Conservation (phyloP, 345 rosid genomes). For the Pistacia integerrima region DNA sequence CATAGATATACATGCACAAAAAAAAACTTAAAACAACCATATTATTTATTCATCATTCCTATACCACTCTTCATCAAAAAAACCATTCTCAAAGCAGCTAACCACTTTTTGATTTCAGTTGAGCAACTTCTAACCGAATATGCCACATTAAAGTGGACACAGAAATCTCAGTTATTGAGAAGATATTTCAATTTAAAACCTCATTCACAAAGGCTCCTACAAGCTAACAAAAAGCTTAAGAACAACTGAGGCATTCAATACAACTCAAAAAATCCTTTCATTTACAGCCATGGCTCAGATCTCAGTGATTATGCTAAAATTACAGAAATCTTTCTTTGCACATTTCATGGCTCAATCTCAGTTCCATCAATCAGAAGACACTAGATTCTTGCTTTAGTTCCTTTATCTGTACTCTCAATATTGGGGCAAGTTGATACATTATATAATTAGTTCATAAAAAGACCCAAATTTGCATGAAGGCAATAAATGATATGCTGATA, state of each 20-base stretch:
- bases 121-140: neutral
- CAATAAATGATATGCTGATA: neutral
- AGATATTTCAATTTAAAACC: neutral
- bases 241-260: neutral
- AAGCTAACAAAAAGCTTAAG: too few relatives aligned
- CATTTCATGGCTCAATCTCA: neutral
- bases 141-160: neutral
- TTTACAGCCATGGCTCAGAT: neutral
- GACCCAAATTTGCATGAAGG: neutral
- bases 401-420: neutral
- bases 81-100: neutral
- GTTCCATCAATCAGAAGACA: neutral
- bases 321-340: too few relatives aligned
- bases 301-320: too few relatives aligned
- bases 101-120: neutral
- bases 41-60: neutral
- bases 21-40: neutral
- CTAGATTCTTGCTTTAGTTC: constrained; percentile 4
- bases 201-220: neutral
- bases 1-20: constrained; percentile 1
- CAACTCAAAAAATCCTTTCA: neutral
- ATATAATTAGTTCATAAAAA: neutral
- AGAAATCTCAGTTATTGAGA: neutral
- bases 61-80: neutral
- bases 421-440: neutral